Evolutionary conservation across 176 grass and related monocot genomes (phyloP).

Genomic region (Oryza glumipatula): DNA sequence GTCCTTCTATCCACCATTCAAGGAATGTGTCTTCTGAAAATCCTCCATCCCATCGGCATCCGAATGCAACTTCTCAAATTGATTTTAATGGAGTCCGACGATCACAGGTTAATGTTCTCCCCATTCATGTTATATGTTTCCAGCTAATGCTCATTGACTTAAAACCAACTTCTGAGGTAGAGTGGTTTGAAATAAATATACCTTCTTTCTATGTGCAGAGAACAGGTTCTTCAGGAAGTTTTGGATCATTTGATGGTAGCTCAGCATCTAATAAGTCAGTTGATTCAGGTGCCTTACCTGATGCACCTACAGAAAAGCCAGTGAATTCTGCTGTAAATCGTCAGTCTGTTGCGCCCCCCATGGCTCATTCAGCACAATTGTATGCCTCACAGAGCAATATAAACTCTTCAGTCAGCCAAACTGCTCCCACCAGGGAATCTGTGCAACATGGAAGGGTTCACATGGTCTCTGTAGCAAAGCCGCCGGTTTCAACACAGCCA

Average conservation of each 20-base stretch:
- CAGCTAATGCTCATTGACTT: slow-evolving; percentile 35
- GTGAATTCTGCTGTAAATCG: slow-evolving; percentile 49
- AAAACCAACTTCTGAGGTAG: slow-evolving; percentile 17
- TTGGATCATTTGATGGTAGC: slow-evolving; percentile 73
- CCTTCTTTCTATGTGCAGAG: slow-evolving; percentile 64
- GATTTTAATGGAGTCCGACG: slow-evolving; percentile 40
- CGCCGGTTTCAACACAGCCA: slow-evolving; percentile 26
- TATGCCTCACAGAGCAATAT: slow-evolving; percentile 32
- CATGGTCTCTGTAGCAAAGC: neutral
- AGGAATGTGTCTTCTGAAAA: slow-evolving; percentile 63
- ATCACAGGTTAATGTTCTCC: slow-evolving; percentile 58
- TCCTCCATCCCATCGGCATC: slow-evolving; percentile 44
- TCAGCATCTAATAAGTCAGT: slow-evolving; percentile 51
- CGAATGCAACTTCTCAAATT: slow-evolving; percentile 39
- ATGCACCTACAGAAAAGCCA: slow-evolving; percentile 58
- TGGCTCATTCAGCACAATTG: slow-evolving; percentile 46
- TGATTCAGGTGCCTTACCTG: slow-evolving; percentile 52
- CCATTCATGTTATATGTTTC: slow-evolving; percentile 23
- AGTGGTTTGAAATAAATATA: slow-evolving; percentile 26
- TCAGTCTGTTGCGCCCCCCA: slow-evolving; percentile 40
- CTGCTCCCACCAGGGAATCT: slow-evolving; percentile 7
- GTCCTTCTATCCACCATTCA: slow-evolving; percentile 60
- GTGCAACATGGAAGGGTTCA: slow-evolving; percentile 27
- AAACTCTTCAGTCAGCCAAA: slow-evolving; percentile 37
- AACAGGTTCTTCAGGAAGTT: slow-evolving; percentile 83